A percentile compares a stretch with the other conserved stretches of the same genome.
Conservation (phyloP, 768 basidiomycete species). For the Boletus rubroflammeus region DNA sequence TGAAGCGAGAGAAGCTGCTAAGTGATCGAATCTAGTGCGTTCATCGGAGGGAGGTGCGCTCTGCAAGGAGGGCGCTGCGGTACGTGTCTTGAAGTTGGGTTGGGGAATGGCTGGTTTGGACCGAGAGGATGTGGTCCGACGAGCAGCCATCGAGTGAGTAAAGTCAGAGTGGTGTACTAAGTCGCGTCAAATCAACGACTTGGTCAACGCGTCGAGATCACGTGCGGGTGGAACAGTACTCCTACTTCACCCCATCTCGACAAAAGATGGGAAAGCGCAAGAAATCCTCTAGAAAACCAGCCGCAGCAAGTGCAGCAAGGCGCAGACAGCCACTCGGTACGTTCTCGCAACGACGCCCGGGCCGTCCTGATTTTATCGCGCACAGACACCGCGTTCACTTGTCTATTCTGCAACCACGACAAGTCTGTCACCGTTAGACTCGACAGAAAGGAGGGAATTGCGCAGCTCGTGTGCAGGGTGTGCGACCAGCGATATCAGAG, state of each 20-base stretch:
- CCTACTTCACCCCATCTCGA: too few species aligned
- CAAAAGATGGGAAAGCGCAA: slow-evolving; percentile 80
- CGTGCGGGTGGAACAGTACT: slow-evolving; percentile 20
- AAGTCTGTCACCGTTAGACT: slow-evolving; percentile 82
- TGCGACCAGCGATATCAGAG: slow-evolving; percentile 87
- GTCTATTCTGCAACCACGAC: slow-evolving; percentile 87
- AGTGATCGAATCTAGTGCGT: slow-evolving; percentile 12
- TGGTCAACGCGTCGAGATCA: slow-evolving; percentile 33
- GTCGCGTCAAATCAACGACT: slow-evolving; percentile 30
- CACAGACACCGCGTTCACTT: slow-evolving; percentile 79
- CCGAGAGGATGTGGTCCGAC: slow-evolving; percentile 53
- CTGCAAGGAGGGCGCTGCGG: slow-evolving; percentile 38
- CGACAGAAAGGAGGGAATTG: slow-evolving; percentile 82
- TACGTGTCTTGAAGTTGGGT: slow-evolving; percentile 43
- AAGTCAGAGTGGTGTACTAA: too few species aligned
- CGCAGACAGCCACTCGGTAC: slow-evolving; percentile 72
- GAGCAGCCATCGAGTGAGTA: slow-evolving; percentile 55
- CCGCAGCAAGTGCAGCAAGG: slow-evolving; percentile 56
- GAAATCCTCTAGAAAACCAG: slow-evolving; percentile 82
- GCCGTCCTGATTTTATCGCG: slow-evolving; percentile 2
- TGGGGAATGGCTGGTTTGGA: slow-evolving; percentile 31
- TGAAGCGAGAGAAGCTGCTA: slow-evolving; percentile 24
- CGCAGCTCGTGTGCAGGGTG: slow-evolving; percentile 75
- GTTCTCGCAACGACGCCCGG: not conserved
- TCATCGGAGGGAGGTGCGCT: slow-evolving; percentile 26